Conservation (phyloP, 371 early-diverging fungal species). For the Mucor circinelloides region DNA sequence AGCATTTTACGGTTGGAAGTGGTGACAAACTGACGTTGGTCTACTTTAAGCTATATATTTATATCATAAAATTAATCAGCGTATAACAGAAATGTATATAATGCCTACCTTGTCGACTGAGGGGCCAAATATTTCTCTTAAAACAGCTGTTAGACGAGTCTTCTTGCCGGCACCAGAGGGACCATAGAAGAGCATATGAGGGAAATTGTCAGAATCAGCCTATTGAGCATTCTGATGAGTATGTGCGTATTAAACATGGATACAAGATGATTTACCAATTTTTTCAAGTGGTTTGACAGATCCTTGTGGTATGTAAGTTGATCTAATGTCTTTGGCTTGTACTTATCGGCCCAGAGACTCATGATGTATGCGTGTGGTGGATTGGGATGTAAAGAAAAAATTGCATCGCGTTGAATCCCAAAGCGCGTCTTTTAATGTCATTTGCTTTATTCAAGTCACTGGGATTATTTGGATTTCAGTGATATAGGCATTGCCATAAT, state of each 20-base stretch:
- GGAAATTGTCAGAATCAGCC: conserved; percentile 85
- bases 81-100: not conserved
- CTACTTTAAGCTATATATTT: conserved; percentile 81
- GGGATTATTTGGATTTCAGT: not conserved
- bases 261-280: conserved; percentile 59
- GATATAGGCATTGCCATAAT: no score
- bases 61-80: not conserved
- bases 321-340: conserved; percentile 88
- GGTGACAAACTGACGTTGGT: conserved; percentile 82
- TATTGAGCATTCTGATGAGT: conserved; percentile 20
- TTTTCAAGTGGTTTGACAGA: conserved; percentile 74
- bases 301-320: conserved; percentile 84
- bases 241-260: not conserved
- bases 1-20: conserved; percentile 85
- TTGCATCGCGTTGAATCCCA: not conserved
- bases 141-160: conserved; percentile 87
- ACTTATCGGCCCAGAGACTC: conserved; percentile 98
- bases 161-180: conserved; percentile 98
- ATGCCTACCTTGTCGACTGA: conserved; percentile 88
- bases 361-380: conserved; percentile 33
- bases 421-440: conserved; percentile 3
- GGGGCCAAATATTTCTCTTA: conserved; percentile 89
- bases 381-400: not conserved
- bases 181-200: conserved; percentile 97
- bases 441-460: not conserved